A percentile compares a stretch with the other conserved stretches of the same genome.
These are phyloP conservation scores for Rubia yunnanensis DNA, from an alignment of 257 asterid genomes.

Conservation along the genomic window DNA sequence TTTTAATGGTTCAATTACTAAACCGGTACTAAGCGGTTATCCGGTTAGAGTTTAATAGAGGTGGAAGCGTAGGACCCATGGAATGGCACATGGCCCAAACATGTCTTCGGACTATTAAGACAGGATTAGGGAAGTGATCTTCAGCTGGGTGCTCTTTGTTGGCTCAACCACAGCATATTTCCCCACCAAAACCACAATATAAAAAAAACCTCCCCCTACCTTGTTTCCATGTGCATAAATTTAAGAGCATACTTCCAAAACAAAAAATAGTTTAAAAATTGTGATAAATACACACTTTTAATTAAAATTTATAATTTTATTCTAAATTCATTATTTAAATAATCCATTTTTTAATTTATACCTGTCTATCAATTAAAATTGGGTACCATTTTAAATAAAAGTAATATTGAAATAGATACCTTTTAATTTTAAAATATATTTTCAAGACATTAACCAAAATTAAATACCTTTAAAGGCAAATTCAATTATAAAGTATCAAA, in stretches of 20 bases:
- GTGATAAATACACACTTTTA: too few species aligned
- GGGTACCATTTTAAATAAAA: too few species aligned
- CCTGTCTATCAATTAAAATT: too few species aligned
- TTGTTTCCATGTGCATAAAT: slow-evolving; percentile 44
- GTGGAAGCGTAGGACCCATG: slow-evolving; percentile 31
- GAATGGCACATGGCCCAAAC: slow-evolving; percentile 34
- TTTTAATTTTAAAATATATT: too few species aligned
- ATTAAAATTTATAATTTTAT: too few species aligned
- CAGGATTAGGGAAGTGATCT: slow-evolving; percentile 28
- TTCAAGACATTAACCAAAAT: too few species aligned
- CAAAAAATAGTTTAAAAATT: too few species aligned
- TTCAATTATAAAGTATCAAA: too few species aligned
- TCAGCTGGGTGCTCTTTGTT: slow-evolving; percentile 27
- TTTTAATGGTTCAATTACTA: neutral
- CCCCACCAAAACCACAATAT: slow-evolving; percentile 32
- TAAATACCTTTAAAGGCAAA: too few species aligned
- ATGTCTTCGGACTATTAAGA: slow-evolving; percentile 46
- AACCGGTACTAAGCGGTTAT: neutral
- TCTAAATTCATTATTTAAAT: too few species aligned
- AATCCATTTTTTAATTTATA: too few species aligned
- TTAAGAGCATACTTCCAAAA: slow-evolving; percentile 40
- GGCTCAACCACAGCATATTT: slow-evolving; percentile 26
- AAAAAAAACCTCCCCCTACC: slow-evolving; percentile 21
- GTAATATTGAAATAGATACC: too few species aligned
- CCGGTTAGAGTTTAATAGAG: neutral